A percentile compares a stretch with the other conserved stretches of the same genome.
These are phyloP conservation scores for Auriscalpium microsporum DNA, from an alignment of 768 basidiomycete species.

Conservation along the genomic window DNA sequence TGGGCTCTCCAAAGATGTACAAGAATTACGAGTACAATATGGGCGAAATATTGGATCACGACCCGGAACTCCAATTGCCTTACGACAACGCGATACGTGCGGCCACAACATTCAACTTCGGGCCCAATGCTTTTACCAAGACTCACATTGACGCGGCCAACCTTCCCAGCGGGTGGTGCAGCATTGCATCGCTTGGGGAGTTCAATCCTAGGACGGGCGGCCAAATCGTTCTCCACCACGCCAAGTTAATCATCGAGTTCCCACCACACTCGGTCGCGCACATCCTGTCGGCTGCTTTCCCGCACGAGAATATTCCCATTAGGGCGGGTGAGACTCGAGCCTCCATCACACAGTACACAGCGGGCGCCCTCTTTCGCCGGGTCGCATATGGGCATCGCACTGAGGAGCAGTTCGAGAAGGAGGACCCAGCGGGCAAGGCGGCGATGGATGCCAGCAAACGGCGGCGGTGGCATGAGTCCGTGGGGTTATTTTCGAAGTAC, in stretches of 20 bases:
- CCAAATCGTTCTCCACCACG: neutral
- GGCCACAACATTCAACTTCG: neutral
- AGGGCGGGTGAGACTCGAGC: neutral
- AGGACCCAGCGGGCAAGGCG: neutral
- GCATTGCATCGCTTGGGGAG: neutral
- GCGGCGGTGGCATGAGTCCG: neutral
- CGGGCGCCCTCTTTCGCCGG: neutral
- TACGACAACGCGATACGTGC: neutral
- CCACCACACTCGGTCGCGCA: neutral
- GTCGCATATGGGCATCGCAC: neutral
- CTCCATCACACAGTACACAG: neutral
- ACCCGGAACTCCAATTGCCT: neutral
- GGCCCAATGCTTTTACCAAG: neutral
- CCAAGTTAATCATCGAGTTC: neutral
- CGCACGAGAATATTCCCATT: neutral
- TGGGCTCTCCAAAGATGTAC: neutral
- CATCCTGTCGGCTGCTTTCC: neutral
- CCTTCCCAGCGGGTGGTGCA: neutral
- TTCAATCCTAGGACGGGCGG: neutral
- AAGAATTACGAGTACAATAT: neutral
- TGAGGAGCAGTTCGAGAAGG: neutral
- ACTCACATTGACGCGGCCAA: neutral
- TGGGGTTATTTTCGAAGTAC: neutral
- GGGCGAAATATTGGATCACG: neutral
- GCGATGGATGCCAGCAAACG: neutral